phyloP scores from a whole-genome alignment of 345 rosid genomes.

The Crucihimalaya himalaica region DNA sequence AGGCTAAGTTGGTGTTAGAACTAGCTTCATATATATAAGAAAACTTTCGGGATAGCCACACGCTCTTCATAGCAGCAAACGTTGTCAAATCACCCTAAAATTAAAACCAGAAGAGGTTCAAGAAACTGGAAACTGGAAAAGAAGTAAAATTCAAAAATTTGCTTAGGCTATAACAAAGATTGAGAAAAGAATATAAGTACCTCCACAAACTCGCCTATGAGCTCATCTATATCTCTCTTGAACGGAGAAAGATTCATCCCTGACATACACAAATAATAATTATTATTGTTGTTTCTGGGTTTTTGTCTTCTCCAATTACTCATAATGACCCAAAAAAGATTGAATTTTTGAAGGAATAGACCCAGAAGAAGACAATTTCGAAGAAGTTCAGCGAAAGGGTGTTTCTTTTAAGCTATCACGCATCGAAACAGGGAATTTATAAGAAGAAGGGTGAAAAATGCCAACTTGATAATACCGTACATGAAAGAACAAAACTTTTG shows the following conservation, averaged over 20 bases:
- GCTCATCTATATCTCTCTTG: conserved; percentile 66
- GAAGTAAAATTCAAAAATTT: background rate
- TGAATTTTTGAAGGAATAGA: background rate
- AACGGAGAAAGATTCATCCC: conserved; percentile 50
- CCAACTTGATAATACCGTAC: too few species aligned
- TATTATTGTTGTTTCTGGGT: conserved; percentile 24
- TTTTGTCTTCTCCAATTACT: conserved; percentile 46
- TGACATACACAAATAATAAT: conserved; percentile 1
- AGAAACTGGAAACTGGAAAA: background rate
- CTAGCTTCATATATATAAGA: conserved; percentile 60
- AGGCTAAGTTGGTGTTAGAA: conserved; percentile 51
- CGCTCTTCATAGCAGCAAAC: conserved; percentile 61
- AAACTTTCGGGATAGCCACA: conserved; percentile 64
- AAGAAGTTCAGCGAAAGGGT: too few species aligned
- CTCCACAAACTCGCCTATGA: conserved; percentile 55
- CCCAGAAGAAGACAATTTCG: conserved; percentile 23
- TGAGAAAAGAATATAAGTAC: conserved; percentile 25
- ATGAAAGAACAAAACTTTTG: too few species aligned
- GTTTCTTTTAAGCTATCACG: too few species aligned
- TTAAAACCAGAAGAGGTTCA: conserved; percentile 4
- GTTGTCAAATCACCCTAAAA: conserved; percentile 48
- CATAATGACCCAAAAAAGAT: conserved; percentile 36
- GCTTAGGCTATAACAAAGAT: conserved; percentile 4
- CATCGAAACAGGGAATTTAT: too few species aligned
- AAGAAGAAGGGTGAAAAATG: too few species aligned